Evolutionary conservation across 192 early-diverging fungal species (phyloP), one percentile per base, ranked within the genome.

Genomic region (Coemansia aciculifera): DNA sequence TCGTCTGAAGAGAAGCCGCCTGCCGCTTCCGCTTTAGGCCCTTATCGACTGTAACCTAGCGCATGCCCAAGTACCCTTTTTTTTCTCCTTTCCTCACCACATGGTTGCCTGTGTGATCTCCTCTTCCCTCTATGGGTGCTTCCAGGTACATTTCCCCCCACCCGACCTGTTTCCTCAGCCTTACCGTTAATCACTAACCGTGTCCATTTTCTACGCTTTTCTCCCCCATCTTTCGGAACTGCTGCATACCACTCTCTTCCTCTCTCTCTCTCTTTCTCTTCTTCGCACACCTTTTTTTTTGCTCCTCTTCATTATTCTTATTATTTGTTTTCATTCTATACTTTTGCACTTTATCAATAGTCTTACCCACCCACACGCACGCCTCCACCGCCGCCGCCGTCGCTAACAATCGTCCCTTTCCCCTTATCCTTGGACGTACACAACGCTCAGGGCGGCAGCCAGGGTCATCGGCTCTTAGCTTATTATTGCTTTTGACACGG

Each of bases 201-300:
- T 54, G 51, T 54, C 51, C 51, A 27, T 57, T 57, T 57, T 57
- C 31, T 57, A 57, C 54, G 10, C 54, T 17, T 57, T 57, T 66
- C 9, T 23, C 27, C 32, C 34, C 43, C 39, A 48, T 36, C 36
- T 32, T 51, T 48, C 17, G 15, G 38, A 39, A 39, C 56, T 27
- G 34, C 38, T 62, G 54, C 54, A 57, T 29, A 29, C 29, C 29
- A 57, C 54, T 57, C 54, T 57, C 29, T 56, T 34, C 13, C 27
- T 57, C 31, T 57, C 51, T 32, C 15, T 56, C 27, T 59, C 56
- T 59, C 21, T 34, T 37, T 23, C 24, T 27, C 27, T 39, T 59
- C 31, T 31, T 59, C 21, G 4, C 34, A 65, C 13, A n/a, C 10
- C 17, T 51, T 65, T 52, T 23, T 23, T 37, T 38, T 23, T 5